These are phyloP conservation scores for Gossypium herbaceum DNA, from an alignment of 345 rosid genomes.

Conservation along the genomic window DNA sequence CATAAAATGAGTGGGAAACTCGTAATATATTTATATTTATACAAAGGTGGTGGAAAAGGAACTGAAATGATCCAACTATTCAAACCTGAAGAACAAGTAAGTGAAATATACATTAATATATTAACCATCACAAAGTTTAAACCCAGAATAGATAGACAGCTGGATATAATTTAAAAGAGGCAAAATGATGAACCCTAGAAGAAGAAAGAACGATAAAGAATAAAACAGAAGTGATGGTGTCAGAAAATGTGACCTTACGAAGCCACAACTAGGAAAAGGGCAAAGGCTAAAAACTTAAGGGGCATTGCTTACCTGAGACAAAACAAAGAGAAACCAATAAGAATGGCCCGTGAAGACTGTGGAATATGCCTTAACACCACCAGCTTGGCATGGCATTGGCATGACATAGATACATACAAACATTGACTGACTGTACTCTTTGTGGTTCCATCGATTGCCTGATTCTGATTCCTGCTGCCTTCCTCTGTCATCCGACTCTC, in stretches of 20 bases:
- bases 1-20: background rate
- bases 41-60: background rate
- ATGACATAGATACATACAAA: background rate
- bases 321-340: slow-evolving; percentile 34
- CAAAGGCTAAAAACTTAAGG: background rate
- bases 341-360: slow-evolving; percentile 44
- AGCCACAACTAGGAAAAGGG: background rate
- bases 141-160: slow-evolving; percentile 11
- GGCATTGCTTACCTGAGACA: slow-evolving; percentile 24
- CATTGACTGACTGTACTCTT: slow-evolving; percentile 14
- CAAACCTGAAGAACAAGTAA: background rate
- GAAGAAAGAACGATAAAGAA: slow-evolving; percentile 38
- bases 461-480: slow-evolving; percentile 10
- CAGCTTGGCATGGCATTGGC: background rate
- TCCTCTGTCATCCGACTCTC: slow-evolving; percentile 11
- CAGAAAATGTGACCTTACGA: slow-evolving; percentile 47
- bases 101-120: background rate
- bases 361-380: background rate
- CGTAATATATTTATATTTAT: no score
- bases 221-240: slow-evolving; percentile 32
- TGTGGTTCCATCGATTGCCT: slow-evolving; percentile 5
- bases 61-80: background rate
- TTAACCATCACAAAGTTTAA: background rate
- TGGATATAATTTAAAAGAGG: slow-evolving; percentile 1
- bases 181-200: slow-evolving; percentile 9